Evolutionary conservation across 2,329 filamentous ascomycete species (phyloP).

Genomic region (Talaromyces sp.): DNA sequence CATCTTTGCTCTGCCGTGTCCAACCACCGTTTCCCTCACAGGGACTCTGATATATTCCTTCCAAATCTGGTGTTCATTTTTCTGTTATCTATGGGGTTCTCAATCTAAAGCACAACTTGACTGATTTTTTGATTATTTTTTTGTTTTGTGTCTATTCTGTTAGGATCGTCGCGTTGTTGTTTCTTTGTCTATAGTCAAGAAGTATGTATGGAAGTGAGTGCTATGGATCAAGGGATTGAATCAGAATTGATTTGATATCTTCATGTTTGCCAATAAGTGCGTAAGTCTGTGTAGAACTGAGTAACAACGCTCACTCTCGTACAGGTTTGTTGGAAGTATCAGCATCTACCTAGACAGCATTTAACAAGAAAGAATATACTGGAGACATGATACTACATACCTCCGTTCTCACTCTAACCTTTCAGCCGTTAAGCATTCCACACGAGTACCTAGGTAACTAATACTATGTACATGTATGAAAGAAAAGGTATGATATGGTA

Average conservation of each 20-base stretch:
- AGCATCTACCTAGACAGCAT: neutral
- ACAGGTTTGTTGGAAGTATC: too few species aligned
- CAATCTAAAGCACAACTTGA: neutral
- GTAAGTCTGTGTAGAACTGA: too few species aligned
- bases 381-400: too few species aligned
- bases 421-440: too few species aligned
- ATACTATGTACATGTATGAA: neutral
- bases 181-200: conserved; percentile 6
- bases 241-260: neutral
- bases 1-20: neutral
- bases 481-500: neutral
- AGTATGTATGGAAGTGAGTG: neutral
- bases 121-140: conserved; percentile 4
- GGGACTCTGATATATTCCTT: neutral
- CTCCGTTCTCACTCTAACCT: too few species aligned
- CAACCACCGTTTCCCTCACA: neutral
- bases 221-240: neutral
- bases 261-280: neutral
- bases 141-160: neutral
- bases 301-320: too few species aligned
- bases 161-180: neutral
- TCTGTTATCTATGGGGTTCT: neutral
- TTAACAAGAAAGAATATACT: too few species aligned
- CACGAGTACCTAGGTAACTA: too few species aligned
- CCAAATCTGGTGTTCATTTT: neutral